These are phyloP conservation scores for Coemansia erecta DNA, from an alignment of 192 early-diverging fungal genomes.

Conservation along the genomic window DNA sequence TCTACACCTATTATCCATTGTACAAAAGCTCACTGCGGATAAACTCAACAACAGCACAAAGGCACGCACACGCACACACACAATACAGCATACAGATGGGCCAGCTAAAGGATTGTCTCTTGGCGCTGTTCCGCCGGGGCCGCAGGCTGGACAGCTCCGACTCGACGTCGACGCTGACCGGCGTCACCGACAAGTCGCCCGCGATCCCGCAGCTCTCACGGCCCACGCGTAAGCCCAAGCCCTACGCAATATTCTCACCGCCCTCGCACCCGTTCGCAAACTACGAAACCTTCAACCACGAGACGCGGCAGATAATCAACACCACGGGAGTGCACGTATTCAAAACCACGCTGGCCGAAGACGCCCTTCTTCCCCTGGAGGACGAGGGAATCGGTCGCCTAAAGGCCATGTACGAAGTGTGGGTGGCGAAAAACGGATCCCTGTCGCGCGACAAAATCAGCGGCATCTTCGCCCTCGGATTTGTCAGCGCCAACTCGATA, in stretches of 20 bases:
- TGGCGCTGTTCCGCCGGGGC: conserved; percentile 26
- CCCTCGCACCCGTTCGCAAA: conserved; percentile 13
- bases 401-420: conserved; percentile 45
- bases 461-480: conserved; percentile 33
- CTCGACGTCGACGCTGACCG: not conserved
- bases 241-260: not conserved
- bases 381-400: conserved; percentile 41
- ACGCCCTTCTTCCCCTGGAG: conserved; percentile 34
- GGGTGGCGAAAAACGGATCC: conserved; percentile 28
- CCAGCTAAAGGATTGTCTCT: conserved; percentile 17
- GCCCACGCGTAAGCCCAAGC: not conserved
- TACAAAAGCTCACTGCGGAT: no score
- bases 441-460: conserved; percentile 30
- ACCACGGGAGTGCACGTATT: conserved; percentile 19
- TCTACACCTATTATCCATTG: no score
- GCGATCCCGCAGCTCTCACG: not conserved
- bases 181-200: not conserved
- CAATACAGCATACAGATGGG: conserved; percentile 18
- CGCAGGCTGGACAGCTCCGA: no score
- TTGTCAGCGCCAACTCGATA: conserved; percentile 15
- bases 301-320: conserved; percentile 24
- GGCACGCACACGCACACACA: not conserved
- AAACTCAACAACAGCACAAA: no score
- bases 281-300: conserved; percentile 29
- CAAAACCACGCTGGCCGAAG: conserved; percentile 36